Base-by-base conservation (phyloP, 2,329 filamentous ascomycete species). In the Aspergillus pseudonomiae region DNA sequence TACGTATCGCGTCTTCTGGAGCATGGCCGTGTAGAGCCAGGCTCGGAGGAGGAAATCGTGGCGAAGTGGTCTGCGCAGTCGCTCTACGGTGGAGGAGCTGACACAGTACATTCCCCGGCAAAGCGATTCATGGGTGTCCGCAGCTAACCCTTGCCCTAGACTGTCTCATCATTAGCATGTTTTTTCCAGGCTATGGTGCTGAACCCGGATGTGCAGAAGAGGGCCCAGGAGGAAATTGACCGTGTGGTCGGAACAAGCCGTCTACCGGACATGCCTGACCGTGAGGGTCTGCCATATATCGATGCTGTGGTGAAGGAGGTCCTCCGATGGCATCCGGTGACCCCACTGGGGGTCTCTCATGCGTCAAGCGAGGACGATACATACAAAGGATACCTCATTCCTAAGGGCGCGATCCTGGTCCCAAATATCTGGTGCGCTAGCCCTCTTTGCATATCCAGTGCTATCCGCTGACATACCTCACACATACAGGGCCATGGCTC, bases 131-230 rank as follows among this genome's bases (percentile, higher is more conserved):
- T 32, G 12, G 5, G 26, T 16, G 26, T 1, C 6, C 5, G 26
- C 1, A 9, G 16, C 30, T 34, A 19, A 32, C n/a, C 6, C 26
- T 7, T 16, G 1, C 11, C 16, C 45, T 19, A 60, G 58, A 39
- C 28, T 16, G 45, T 60, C 10, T 60, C 58, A 0, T 28, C 50
- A 4, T 36, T 60, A 4, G 50, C 21, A 2, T 54, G 46, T 2
- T 60, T 60, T 21, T 60, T 60, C 43, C 19, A 55, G 16, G 59
- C 59, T 5, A 60, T 60, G 59, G 14, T n/a, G 9, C 43, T 60
- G 1, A 39, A 55, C 11, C 52, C 59, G 5, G 41, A 55, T 2
- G 50, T 60, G 24, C 59, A 60, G 21, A 14, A 28, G 28, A 60
- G 28, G 6, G 59, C 59, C 4, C 59, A 56, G 16, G 59, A 28